Conservation (phyloP, 1,139 yeast species). For the Scheffersomyces lignicola region DNA sequence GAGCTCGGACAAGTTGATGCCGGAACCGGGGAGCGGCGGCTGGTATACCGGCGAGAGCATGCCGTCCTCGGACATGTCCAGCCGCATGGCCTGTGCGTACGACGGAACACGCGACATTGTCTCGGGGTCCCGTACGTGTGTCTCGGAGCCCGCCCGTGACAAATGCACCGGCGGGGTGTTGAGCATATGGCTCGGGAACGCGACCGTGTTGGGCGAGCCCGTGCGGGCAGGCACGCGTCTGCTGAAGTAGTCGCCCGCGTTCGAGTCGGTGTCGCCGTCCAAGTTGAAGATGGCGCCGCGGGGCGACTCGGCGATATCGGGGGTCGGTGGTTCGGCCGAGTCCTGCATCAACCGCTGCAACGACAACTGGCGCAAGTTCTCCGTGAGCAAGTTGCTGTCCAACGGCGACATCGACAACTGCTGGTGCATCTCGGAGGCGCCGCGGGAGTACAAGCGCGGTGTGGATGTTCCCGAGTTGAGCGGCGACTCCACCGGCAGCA, state of each 20-base stretch:
- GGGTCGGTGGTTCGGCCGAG: slow-evolving; percentile 9
- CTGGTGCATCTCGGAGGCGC: slow-evolving; percentile 14
- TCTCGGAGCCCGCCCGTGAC: slow-evolving; percentile 58
- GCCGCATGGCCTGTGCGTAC: slow-evolving; percentile 70
- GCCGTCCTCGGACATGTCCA: slow-evolving; percentile 41
- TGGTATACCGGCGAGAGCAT: slow-evolving; percentile 61
- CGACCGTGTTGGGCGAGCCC: not conserved
- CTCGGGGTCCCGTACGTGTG: slow-evolving; percentile 10
- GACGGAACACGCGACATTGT: slow-evolving; percentile 74
- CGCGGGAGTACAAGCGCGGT: slow-evolving; percentile 28
- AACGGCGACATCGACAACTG: slow-evolving; percentile 44
- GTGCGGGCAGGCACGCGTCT: slow-evolving; percentile 12
- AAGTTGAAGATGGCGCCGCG: slow-evolving; percentile 46
- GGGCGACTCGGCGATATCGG: slow-evolving; percentile 6
- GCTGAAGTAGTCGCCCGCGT: slow-evolving; percentile 21
- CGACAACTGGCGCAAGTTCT: slow-evolving; percentile 54
- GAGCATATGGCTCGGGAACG: slow-evolving; percentile 8
- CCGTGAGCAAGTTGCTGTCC: slow-evolving; percentile 47
- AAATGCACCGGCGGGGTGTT: slow-evolving; percentile 45
- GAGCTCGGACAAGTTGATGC: slow-evolving; percentile 30
- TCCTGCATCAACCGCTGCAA: slow-evolving; percentile 48
- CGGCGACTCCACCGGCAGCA: slow-evolving; percentile 60
- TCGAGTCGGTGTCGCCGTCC: slow-evolving; percentile 32
- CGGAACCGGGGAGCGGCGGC: slow-evolving; percentile 52
- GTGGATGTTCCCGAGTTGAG: slow-evolving; percentile 52